phyloP scores from a whole-genome alignment of 2,329 filamentous ascomycete species.

The Rutstroemia sp. region DNA sequence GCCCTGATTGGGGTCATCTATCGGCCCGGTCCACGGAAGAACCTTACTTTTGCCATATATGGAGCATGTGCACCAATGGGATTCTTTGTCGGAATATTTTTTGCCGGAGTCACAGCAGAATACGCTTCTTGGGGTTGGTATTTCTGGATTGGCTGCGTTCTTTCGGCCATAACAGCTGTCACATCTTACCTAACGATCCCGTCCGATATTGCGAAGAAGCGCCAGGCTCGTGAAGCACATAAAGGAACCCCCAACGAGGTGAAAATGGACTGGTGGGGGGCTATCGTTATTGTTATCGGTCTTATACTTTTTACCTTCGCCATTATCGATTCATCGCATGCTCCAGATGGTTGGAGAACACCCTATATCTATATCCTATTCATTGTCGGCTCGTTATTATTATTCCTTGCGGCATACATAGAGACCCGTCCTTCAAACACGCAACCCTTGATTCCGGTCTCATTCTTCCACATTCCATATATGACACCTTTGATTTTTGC shows the following conservation, averaged over 20 bases:
- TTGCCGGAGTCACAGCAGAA: slow-evolving; percentile 54
- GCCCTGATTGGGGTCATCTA: slow-evolving; percentile 59
- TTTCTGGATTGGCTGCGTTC: slow-evolving; percentile 56
- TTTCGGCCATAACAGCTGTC: slow-evolving; percentile 39
- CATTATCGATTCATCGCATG: slow-evolving; percentile 65
- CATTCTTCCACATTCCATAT: slow-evolving; percentile 61
- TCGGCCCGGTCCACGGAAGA: slow-evolving; percentile 61
- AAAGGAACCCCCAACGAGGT: slow-evolving; percentile 26
- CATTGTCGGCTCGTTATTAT: slow-evolving; percentile 51
- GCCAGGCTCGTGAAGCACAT: slow-evolving; percentile 10
- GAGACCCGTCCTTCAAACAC: slow-evolving; percentile 59
- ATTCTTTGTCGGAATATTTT: slow-evolving; percentile 55
- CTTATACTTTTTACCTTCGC: slow-evolving; percentile 67
- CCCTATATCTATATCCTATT: slow-evolving; percentile 64
- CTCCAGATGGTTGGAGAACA: slow-evolving; percentile 61
- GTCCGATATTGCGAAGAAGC: slow-evolving; percentile 35
- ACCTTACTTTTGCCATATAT: slow-evolving; percentile 52
- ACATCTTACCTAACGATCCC: slow-evolving; percentile 43
- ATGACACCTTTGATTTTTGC: slow-evolving; percentile 57
- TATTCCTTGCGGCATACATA: slow-evolving; percentile 57
- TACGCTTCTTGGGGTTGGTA: slow-evolving; percentile 57
- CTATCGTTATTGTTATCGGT: slow-evolving; percentile 52
- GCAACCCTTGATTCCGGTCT: slow-evolving; percentile 61
- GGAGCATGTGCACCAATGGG: slow-evolving; percentile 47
- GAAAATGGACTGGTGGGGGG: slow-evolving; percentile 64